phyloP scores from a whole-genome alignment of 257 asterid species.

The Petrea volubilis region DNA sequence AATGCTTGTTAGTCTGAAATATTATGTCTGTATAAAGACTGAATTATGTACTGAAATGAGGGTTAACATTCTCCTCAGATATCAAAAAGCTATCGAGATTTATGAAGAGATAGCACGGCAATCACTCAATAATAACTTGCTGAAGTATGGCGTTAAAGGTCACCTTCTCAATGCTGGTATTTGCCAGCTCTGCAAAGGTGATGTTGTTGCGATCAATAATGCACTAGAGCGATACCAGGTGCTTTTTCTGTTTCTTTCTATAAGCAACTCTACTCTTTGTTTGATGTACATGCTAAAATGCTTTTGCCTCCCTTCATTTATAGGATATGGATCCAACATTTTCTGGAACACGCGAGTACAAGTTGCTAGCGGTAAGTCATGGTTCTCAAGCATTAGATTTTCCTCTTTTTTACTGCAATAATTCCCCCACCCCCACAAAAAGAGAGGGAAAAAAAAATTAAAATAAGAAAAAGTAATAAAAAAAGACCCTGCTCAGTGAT shows the following conservation, averaged over 20 bases:
- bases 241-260: background rate
- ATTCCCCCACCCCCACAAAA: background rate
- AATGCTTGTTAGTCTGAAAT: constrained; percentile 7
- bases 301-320: constrained; percentile 17
- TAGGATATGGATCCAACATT: constrained; percentile 68
- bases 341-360: constrained; percentile 61
- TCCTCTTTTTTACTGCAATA: background rate
- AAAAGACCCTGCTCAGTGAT: too few species aligned
- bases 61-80: constrained; percentile 40
- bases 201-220: constrained; percentile 57
- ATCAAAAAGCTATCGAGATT: constrained; percentile 60
- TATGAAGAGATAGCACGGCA: constrained; percentile 72
- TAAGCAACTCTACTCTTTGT: constrained; percentile 11
- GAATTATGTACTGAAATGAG: constrained; percentile 22
- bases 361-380: constrained; percentile 52
- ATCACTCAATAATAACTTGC: constrained; percentile 56
- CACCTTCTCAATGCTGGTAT: constrained; percentile 79
- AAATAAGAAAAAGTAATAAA: too few species aligned
- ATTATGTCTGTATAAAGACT: constrained; percentile 5
- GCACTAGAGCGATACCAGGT: constrained; percentile 65
- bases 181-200: constrained; percentile 70
- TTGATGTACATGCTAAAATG: constrained; percentile 10
- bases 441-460: background rate
- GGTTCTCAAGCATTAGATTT: background rate
- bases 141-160: constrained; percentile 73